A percentile compares a stretch with the other conserved stretches of the same genome.
These are phyloP conservation scores for Pichia gijzeniarum DNA, from an alignment of 805 yeast genomes.

Conservation along the genomic window DNA sequence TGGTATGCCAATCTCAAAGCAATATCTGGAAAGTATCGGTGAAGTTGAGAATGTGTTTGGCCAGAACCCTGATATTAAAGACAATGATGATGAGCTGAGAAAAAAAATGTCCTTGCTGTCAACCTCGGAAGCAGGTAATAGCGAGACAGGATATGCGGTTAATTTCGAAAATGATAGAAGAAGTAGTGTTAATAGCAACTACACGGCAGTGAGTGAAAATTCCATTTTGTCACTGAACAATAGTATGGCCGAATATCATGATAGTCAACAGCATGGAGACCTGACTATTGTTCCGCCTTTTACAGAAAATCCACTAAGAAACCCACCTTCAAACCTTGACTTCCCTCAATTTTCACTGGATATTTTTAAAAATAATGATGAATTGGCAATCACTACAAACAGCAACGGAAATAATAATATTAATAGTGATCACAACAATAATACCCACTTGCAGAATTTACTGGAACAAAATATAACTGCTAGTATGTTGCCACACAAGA, in stretches of 20 bases:
- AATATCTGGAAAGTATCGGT: conserved; percentile 14
- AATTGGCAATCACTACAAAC: neutral
- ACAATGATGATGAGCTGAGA: conserved; percentile 1
- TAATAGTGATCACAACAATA: neutral
- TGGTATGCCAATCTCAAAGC: conserved; percentile 34
- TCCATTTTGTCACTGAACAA: neutral
- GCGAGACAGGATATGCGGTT: neutral
- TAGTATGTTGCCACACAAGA: neutral
- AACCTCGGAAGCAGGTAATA: neutral
- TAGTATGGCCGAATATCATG: neutral
- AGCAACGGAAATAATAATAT: neutral
- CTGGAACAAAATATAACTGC: neutral
- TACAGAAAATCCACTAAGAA: conserved; percentile 10
- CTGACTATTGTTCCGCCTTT: conserved; percentile 9
- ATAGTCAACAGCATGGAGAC: too few relatives aligned
- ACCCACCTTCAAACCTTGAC: conserved; percentile 9
- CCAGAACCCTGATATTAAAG: neutral
- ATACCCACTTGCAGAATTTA: conserved; percentile 1
- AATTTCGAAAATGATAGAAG: neutral
- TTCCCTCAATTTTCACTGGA: conserved; percentile 21
- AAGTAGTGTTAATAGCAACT: neutral
- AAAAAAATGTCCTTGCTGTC: conserved; percentile 4
- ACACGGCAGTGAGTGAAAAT: neutral
- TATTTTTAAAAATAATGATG: conserved; percentile 17
- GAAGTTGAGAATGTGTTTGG: neutral